Percentiles rank a stretch among this genome's conserved stretches.
phyloP scores from a whole-genome alignment of 805 yeast genomes.

The Ogataea pini region DNA sequence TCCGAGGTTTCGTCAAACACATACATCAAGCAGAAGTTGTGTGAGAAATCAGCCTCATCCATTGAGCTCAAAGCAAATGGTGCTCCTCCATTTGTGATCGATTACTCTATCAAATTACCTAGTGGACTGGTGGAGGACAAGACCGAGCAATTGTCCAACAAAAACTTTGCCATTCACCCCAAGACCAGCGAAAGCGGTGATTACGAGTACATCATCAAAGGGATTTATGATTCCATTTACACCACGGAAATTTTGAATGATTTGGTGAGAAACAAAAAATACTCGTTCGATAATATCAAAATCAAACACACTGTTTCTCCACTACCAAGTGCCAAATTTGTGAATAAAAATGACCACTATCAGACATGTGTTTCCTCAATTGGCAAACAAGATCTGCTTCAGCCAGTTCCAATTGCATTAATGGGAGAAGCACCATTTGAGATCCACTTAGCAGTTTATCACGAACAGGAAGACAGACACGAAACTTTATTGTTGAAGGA shows the following conservation, averaged over 20 bases:
- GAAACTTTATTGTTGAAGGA: conserved; percentile 47
- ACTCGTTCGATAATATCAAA: conserved; percentile 35
- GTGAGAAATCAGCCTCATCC: conserved; percentile 28
- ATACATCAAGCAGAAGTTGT: conserved; percentile 20
- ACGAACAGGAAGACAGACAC: conserved; percentile 57
- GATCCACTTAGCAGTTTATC: conserved; percentile 57
- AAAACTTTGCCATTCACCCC: conserved; percentile 37
- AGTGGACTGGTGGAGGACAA: conserved; percentile 45
- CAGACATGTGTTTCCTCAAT: conserved; percentile 35
- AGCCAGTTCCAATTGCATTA: conserved; percentile 56
- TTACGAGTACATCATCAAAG: conserved; percentile 60
- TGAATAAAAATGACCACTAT: conserved; percentile 16
- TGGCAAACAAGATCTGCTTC: conserved; percentile 32
- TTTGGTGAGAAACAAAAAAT: conserved; percentile 24
- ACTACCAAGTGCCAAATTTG: conserved; percentile 55
- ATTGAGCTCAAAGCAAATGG: conserved; percentile 51
- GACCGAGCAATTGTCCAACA: conserved; percentile 49
- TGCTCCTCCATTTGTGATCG: conserved; percentile 64
- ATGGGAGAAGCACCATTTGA: conserved; percentile 64
- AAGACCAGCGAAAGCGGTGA: conserved; percentile 53
- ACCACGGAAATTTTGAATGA: conserved; percentile 39
- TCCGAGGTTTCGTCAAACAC: background rate
- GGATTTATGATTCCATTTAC: conserved; percentile 67
- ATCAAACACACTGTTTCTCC: conserved; percentile 56
- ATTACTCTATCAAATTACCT: conserved; percentile 63